Evolutionary conservation across 441 rosid species (phyloP).

Genomic region (Populus trichocarpa): DNA sequence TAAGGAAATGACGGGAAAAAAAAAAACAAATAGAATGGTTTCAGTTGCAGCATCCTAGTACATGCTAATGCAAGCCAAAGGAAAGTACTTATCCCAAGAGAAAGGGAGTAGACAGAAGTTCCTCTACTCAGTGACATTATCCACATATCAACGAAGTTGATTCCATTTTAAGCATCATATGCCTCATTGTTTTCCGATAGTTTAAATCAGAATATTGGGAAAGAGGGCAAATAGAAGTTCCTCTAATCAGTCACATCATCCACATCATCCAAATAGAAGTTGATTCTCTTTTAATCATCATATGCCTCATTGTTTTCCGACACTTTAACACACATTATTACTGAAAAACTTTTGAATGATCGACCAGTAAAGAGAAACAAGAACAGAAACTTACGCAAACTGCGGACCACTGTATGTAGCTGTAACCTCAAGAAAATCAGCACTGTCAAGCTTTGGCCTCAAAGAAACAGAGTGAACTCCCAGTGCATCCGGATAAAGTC

Average conservation of each 20-base stretch:
- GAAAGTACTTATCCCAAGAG: background rate
- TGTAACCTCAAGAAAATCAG: slow-evolving; percentile 33
- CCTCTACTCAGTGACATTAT: background rate
- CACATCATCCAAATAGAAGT: background rate
- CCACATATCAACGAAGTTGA: background rate
- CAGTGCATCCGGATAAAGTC: slow-evolving; percentile 80
- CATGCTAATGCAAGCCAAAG: background rate
- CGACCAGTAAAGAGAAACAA: background rate
- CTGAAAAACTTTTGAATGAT: background rate
- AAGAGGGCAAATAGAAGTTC: background rate
- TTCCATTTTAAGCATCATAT: background rate
- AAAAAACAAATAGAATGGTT: background rate
- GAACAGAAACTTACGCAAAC: slow-evolving; percentile 50
- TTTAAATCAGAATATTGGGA: no score
- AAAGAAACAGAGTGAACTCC: slow-evolving; percentile 79
- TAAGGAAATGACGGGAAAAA: background rate
- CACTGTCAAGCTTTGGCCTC: slow-evolving; percentile 53
- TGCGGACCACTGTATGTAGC: slow-evolving; percentile 62
- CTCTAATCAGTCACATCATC: background rate
- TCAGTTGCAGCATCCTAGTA: background rate
- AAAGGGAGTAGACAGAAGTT: background rate
- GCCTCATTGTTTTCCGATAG: no score
- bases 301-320: background rate
- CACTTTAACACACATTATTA: background rate
- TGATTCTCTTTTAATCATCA: background rate